Evolutionary conservation across 139 green algal genomes (phyloP).

Genomic region (Tetradesmus obliquus): DNA sequence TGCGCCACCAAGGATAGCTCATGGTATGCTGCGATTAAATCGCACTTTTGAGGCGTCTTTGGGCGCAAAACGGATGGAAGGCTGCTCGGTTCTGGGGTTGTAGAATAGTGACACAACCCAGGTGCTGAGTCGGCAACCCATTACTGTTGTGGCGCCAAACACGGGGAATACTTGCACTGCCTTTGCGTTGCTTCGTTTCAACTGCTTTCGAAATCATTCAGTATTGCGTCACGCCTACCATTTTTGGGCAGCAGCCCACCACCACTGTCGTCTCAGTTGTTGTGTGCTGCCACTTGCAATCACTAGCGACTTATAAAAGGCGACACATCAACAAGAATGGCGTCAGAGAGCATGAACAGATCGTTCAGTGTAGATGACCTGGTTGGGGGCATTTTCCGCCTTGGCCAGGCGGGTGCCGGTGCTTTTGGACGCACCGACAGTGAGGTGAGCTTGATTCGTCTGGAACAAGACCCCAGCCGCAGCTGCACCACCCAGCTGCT

Average conservation of each 20-base stretch:
- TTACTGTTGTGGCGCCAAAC: background rate
- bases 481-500: background rate
- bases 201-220: background rate
- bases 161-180: background rate
- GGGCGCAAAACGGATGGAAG: no score
- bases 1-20: no score
- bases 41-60: background rate
- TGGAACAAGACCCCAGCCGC: background rate
- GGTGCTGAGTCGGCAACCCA: background rate
- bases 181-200: background rate
- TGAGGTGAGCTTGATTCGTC: background rate
- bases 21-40: no score
- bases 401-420: conserved; percentile 49
- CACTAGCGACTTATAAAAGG: background rate
- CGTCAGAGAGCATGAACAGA: conserved; percentile 49
- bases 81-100: background rate
- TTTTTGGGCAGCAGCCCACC: conserved; percentile 2
- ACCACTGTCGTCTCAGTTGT: background rate
- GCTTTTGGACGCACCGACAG: conserved; percentile 66
- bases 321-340: background rate
- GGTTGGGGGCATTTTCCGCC: conserved; percentile 54
- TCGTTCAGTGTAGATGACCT: conserved; percentile 68
- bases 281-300: background rate
- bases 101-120: background rate
- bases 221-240: background rate